Evolutionary conservation across 2,329 filamentous ascomycete genomes (phyloP), one percentile per base, ranked within the genome.

Genomic region (Penicillium sp.): DNA sequence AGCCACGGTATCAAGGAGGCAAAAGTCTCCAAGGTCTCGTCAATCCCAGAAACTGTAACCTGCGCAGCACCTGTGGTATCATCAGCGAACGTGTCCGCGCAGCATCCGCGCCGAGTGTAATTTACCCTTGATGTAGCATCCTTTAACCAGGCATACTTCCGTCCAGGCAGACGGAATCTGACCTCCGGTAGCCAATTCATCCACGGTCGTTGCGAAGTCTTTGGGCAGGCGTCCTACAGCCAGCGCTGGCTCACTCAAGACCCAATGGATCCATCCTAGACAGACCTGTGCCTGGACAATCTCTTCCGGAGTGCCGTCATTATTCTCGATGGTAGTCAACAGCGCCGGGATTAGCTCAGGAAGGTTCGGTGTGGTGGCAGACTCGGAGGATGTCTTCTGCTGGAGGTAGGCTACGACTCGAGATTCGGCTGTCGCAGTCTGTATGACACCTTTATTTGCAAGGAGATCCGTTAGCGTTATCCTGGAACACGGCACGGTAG

Each of bases 181-280:
- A 8, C 82, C 81, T n/a, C 80, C 75, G n/a, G 79, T 78, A 51
- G 84, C 82, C 58, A 87, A 75, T 42, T 81, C 79, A 30, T 83
- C 75, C 60, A 86, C 79, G 35, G 85, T 83, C 48, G 82, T 79
- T 51, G 84, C 83, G 54, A 91, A 81, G 65, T 86, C 84, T 60
- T 81, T 82, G 4, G 91, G 91, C 14, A 96, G 80, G 59, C 81
- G 84, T 38, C 80, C 79, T 45, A 85, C 77, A 40, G 89, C 88
- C 45, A 86, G 75, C 0, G 80, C 81, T 65, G 90, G 90, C 68
- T 96, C 89, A 37, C 86, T 87, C 56, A 89, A 77, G 8, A 87
- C 85, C 87, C 91, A 96, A 72, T 96, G 87, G 69, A 97, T 82
- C 90, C 93, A 96, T 57, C 89, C 93, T 48, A 94, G 76, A 75